A percentile compares a stretch with the other conserved stretches of the same genome.
phyloP scores from a whole-genome alignment of 768 basidiomycete genomes.

The Naematelia encephala region DNA sequence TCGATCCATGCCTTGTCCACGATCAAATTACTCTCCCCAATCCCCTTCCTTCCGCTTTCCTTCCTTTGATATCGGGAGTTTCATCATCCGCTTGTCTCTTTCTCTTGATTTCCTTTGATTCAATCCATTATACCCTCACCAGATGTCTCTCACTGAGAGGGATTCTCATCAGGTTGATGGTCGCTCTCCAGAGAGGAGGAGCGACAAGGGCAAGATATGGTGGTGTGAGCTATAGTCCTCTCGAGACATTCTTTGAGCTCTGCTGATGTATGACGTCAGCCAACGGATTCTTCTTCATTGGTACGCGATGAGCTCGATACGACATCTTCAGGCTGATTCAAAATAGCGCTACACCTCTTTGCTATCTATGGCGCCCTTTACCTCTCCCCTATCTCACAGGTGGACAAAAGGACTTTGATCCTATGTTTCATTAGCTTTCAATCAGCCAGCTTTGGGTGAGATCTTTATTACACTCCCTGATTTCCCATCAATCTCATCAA shows the following conservation, averaged over 20 bases:
- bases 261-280: conserved; percentile 21
- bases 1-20: too few relatives aligned
- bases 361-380: conserved; percentile 58
- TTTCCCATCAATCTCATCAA: neutral
- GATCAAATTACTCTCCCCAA: neutral
- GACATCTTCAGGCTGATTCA: conserved; percentile 4
- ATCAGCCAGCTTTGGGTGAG: conserved; percentile 64
- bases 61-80: conserved; percentile 5
- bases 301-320: conserved; percentile 11
- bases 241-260: neutral
- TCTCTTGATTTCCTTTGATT: neutral
- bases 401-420: conserved; percentile 56
- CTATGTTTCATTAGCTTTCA: conserved; percentile 66
- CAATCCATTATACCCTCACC: neutral
- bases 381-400: conserved; percentile 55
- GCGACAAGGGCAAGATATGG: too few relatives aligned
- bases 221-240: neutral
- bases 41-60: conserved; percentile 49
- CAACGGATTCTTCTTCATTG: conserved; percentile 35
- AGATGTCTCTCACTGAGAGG: neutral
- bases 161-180: too few relatives aligned
- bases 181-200: too few relatives aligned
- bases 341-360: conserved; percentile 59
- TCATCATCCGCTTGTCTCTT: neutral
- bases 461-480: neutral